A percentile compares a stretch with the other conserved stretches of the same genome.
These are phyloP conservation scores for Priceomyces haplophilus DNA, from an alignment of 805 yeast genomes.

Conservation along the genomic window DNA sequence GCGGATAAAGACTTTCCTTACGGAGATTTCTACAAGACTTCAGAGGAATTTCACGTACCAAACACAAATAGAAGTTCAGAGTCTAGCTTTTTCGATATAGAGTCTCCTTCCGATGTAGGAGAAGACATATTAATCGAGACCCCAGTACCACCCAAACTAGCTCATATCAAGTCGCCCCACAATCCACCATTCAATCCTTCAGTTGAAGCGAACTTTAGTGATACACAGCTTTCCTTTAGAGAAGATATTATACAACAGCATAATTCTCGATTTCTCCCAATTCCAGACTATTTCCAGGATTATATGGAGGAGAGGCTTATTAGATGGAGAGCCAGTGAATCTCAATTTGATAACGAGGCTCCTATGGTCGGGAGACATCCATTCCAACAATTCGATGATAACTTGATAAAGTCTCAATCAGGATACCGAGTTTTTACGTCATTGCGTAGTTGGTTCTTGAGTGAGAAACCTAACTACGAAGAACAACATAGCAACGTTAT, in stretches of 20 bases:
- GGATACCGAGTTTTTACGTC: not conserved
- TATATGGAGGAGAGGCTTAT: constrained; percentile 30
- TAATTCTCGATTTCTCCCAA: constrained; percentile 11
- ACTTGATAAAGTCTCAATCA: not conserved
- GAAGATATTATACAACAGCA: constrained; percentile 9
- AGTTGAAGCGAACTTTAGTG: not conserved
- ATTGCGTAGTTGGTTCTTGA: constrained; percentile 6
- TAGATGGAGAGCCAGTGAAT: constrained; percentile 31
- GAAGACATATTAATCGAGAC: constrained; percentile 2
- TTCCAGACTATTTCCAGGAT: constrained; percentile 17
- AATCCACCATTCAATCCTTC: constrained; percentile 19
- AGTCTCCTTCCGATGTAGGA: not conserved
- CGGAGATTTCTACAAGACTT: constrained; percentile 4
- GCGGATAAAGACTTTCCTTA: constrained; percentile 6
- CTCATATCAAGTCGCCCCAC: constrained; percentile 15
- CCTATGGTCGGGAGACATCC: constrained; percentile 28
- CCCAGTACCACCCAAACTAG: constrained; percentile 9
- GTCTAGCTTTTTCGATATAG: not conserved
- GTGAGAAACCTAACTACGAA: constrained; percentile 1
- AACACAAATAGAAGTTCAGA: not conserved
- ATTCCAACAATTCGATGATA: constrained; percentile 17
- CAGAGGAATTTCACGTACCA: not conserved
- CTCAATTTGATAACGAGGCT: constrained; percentile 29
- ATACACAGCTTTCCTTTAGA: constrained; percentile 5
- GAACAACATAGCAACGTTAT: not conserved